Percentiles rank a stretch among this genome's conserved stretches.
Evolutionary conservation across 1,284 basidiomycete species (phyloP).

Genomic region (Pterulicium gracile): DNA sequence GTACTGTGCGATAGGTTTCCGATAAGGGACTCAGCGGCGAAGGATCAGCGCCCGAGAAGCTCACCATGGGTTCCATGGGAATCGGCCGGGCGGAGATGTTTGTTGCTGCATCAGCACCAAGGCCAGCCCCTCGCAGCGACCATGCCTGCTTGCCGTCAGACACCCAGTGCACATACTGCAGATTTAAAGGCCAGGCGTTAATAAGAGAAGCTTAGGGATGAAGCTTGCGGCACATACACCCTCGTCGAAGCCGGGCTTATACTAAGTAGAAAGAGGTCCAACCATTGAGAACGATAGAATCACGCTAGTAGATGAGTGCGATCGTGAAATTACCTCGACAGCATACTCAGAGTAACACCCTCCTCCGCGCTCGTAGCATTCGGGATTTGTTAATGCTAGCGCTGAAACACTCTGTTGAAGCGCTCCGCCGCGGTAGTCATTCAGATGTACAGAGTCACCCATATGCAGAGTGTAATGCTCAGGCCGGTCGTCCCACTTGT

Average conservation of each 20-base stretch:
- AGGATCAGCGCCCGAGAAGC: neutral
- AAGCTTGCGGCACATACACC: neutral
- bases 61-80: slow-evolving; percentile 39
- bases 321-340: neutral
- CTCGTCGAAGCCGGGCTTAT: neutral
- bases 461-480: slow-evolving; percentile 13
- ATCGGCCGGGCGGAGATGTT: slow-evolving; percentile 54
- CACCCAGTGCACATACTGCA: slow-evolving; percentile 65
- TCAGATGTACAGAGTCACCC: slow-evolving; percentile 14
- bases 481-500: slow-evolving; percentile 29
- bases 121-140: slow-evolving; percentile 53
- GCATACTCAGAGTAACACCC: slow-evolving; percentile 13
- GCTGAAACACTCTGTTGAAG: slow-evolving; percentile 23
- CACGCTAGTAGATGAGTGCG: neutral
- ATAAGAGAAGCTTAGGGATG: neutral
- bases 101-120: slow-evolving; percentile 44
- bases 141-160: slow-evolving; percentile 46
- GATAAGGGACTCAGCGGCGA: neutral
- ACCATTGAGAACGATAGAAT: neutral
- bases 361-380: slow-evolving; percentile 23
- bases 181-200: neutral
- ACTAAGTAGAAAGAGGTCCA: neutral
- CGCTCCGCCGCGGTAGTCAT: slow-evolving; percentile 24
- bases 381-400: slow-evolving; percentile 9
- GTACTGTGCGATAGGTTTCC: slow-evolving; percentile 25